Evolutionary conservation across 2,329 filamentous ascomycete genomes (phyloP).

Genomic region (Aureobasidium melanogenum): DNA sequence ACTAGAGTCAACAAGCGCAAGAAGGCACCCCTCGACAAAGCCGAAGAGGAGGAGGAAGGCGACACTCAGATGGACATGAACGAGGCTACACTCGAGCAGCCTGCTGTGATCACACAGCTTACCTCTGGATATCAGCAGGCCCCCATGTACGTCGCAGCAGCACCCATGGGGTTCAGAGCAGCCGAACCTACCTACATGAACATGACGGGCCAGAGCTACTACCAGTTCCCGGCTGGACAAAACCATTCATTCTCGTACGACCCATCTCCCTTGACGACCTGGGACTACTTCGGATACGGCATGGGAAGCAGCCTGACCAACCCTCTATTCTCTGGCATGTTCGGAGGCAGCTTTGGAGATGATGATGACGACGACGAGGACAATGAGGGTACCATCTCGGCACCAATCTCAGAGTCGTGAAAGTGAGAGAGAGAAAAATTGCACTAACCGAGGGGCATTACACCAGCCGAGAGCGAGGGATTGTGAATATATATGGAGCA

Average conservation of each 20-base stretch:
- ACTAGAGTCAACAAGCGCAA: neutral
- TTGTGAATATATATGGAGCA: neutral
- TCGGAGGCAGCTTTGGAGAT: conserved; percentile 14
- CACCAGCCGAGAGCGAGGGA: neutral
- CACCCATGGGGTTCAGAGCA: conserved; percentile 13
- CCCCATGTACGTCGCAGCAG: conserved; percentile 13
- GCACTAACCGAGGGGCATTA: too few species aligned
- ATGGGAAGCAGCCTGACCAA: conserved; percentile 15
- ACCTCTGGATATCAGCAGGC: conserved; percentile 15
- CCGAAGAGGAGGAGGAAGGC: neutral
- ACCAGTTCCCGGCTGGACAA: neutral
- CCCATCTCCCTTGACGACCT: conserved; percentile 4
- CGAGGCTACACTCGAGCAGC: conserved; percentile 24
- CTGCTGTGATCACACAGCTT: conserved; percentile 14
- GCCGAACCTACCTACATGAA: conserved; percentile 9
- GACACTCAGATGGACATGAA: neutral
- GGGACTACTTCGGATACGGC: conserved; percentile 16
- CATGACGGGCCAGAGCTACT: conserved; percentile 5
- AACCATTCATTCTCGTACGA: conserved; percentile 11
- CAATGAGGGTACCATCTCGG: conserved; percentile 22
- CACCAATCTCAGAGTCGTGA: conserved; percentile 15
- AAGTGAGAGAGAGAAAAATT: neutral
- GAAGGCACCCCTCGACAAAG: neutral
- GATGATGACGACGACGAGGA: conserved; percentile 24
- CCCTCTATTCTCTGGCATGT: conserved; percentile 22